Conservation (phyloP, 331 rosid genomes). For the Acacia concinna region DNA sequence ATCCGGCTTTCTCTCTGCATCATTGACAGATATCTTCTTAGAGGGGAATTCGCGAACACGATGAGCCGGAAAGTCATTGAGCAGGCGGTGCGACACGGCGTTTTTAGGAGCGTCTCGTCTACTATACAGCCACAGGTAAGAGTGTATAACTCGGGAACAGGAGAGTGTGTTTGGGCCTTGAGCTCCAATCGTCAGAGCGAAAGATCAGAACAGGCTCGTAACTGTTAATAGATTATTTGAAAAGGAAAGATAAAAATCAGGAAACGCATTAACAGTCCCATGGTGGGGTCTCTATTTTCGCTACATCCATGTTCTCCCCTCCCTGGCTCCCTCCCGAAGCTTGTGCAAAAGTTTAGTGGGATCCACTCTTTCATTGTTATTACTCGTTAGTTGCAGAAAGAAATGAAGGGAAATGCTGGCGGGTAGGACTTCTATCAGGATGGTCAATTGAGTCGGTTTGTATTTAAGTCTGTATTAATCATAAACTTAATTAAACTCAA, state of each 20-base stretch:
- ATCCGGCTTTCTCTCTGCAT: neutral
- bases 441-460: too few species aligned
- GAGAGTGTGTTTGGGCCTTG: slow-evolving; percentile 31
- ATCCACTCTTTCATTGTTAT: neutral
- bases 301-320: neutral
- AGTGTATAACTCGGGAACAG: neutral
- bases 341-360: neutral
- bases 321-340: neutral
- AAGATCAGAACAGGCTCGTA: slow-evolving; percentile 16
- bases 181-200: slow-evolving; percentile 19
- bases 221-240: neutral
- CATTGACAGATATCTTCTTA: neutral
- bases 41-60: neutral
- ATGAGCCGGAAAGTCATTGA: neutral
- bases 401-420: neutral
- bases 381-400: too few species aligned
- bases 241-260: neutral
- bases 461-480: too few species aligned
- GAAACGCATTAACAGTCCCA: slow-evolving; percentile 25
- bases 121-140: too few species aligned
- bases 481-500: too few species aligned
- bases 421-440: neutral
- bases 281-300: slow-evolving; percentile 14
- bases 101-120: neutral
- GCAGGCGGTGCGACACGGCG: neutral